These are phyloP conservation scores for Colletotrichum somersetense DNA, from an alignment of 2,329 filamentous ascomycete species.

Conservation along the genomic window DNA sequence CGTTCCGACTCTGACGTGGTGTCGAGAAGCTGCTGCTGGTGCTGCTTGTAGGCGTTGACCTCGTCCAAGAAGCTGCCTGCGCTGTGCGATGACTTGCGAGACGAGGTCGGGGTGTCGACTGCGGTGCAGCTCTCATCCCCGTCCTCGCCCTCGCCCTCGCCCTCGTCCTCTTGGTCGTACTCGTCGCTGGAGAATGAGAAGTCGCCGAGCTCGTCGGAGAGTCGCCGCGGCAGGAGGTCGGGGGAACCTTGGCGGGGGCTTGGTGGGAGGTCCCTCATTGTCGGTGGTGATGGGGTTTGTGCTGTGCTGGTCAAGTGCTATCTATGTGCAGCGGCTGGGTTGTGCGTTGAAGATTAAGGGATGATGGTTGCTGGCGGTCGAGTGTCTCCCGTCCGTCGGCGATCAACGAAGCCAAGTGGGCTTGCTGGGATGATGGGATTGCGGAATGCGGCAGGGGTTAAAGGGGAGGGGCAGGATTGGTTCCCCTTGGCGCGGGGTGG, in stretches of 20 bases:
- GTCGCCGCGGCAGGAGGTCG: constrained; percentile 15
- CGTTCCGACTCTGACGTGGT: constrained; percentile 19
- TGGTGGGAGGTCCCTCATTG: constrained; percentile 34
- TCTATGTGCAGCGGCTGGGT: not conserved
- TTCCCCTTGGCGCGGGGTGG: constrained; percentile 26
- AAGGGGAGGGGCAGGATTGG: constrained; percentile 12
- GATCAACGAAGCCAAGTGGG: constrained; percentile 7
- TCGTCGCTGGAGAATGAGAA: constrained; percentile 35
- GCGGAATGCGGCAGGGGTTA: constrained; percentile 9
- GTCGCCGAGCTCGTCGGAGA: constrained; percentile 37
- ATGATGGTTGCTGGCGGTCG: constrained; percentile 11
- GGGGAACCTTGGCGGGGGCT: constrained; percentile 31
- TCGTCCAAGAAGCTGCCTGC: constrained; percentile 27
- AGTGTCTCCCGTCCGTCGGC: not conserved
- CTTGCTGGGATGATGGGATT: constrained; percentile 18
- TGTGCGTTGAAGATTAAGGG: not conserved
- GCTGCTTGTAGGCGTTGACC: constrained; percentile 2
- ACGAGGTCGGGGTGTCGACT: constrained; percentile 28
- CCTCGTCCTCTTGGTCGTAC: constrained; percentile 8
- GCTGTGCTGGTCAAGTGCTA: not conserved
- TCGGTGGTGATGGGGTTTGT: too few species aligned
- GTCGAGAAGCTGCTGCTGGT: not conserved
- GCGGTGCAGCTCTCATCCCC: constrained; percentile 10
- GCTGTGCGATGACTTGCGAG: constrained; percentile 31
- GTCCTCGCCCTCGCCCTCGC: constrained; percentile 6